Conservation (phyloP, 1,139 yeast species). For the Scheffersomyces stambukii region DNA sequence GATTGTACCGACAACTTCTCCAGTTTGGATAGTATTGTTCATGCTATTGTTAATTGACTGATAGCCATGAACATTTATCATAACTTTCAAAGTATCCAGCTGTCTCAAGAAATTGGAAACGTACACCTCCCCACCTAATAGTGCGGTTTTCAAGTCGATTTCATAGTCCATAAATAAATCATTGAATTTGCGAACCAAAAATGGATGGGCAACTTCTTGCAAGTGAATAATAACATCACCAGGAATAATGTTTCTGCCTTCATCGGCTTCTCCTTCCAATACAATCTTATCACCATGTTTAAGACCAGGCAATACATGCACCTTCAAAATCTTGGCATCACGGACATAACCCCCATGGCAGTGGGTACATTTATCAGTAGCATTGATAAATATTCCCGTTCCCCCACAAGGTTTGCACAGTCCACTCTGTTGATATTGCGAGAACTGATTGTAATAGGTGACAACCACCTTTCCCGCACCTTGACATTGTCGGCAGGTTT, state of each 20-base stretch:
- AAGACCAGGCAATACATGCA: conserved; percentile 52
- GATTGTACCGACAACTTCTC: conserved; percentile 46
- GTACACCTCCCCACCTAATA: conserved; percentile 50
- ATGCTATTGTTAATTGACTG: conserved; percentile 17
- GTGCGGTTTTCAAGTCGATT: conserved; percentile 49
- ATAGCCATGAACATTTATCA: conserved; percentile 36
- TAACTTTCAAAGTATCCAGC: conserved; percentile 37
- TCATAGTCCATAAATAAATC: conserved; percentile 45
- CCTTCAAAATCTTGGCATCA: conserved; percentile 48
- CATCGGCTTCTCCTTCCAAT: conserved; percentile 59
- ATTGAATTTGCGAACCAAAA: conserved; percentile 45
- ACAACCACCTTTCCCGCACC: conserved; percentile 37
- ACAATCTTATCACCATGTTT: conserved; percentile 47
- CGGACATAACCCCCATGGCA: conserved; percentile 35
- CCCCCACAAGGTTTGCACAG: conserved; percentile 36
- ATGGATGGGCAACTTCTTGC: conserved; percentile 29
- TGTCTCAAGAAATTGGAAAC: conserved; percentile 42
- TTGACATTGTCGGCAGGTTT: conserved; percentile 30
- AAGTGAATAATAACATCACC: conserved; percentile 60
- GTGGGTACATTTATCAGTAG: conserved; percentile 21
- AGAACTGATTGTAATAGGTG: conserved; percentile 27
- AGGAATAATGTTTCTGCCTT: conserved; percentile 53
- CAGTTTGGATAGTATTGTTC: conserved; percentile 27
- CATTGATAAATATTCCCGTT: conserved; percentile 24
- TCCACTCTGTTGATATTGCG: conserved; percentile 32